Conservation (phyloP, 345 rosid genomes). For the Sisymbrium altissimum region DNA sequence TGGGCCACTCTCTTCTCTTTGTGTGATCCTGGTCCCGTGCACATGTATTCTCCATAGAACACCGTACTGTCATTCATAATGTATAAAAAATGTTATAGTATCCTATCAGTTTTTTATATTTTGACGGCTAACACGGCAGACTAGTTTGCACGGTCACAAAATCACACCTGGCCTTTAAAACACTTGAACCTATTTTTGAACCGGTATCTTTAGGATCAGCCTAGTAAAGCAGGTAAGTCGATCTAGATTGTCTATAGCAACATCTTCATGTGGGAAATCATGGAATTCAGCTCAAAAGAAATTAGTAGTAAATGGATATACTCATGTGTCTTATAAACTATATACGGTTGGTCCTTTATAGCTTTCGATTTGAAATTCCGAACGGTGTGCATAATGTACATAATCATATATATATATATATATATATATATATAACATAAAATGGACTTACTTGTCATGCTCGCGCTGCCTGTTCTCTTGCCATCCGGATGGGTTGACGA, state of each 20-base stretch:
- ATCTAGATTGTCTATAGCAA: not conserved
- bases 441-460: slow-evolving; percentile 33
- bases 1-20: slow-evolving; percentile 23
- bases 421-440: not conserved
- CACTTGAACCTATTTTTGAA: not conserved
- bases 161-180: no score
- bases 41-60: slow-evolving; percentile 51
- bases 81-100: not conserved
- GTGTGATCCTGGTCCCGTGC: slow-evolving; percentile 33
- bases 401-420: not conserved
- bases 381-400: not conserved
- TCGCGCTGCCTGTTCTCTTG: slow-evolving; percentile 25
- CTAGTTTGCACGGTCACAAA: no score
- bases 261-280: not conserved
- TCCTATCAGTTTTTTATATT: not conserved
- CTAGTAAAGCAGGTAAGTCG: not conserved
- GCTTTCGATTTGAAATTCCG: not conserved
- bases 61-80: slow-evolving; percentile 32
- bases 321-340: no score
- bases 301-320: not conserved
- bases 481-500: slow-evolving; percentile 54
- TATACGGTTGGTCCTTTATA: not conserved
- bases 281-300: not conserved
- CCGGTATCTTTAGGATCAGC: not conserved
- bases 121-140: not conserved